Conservation (phyloP, 805 yeast species). For the Suhomyces sp. region DNA sequence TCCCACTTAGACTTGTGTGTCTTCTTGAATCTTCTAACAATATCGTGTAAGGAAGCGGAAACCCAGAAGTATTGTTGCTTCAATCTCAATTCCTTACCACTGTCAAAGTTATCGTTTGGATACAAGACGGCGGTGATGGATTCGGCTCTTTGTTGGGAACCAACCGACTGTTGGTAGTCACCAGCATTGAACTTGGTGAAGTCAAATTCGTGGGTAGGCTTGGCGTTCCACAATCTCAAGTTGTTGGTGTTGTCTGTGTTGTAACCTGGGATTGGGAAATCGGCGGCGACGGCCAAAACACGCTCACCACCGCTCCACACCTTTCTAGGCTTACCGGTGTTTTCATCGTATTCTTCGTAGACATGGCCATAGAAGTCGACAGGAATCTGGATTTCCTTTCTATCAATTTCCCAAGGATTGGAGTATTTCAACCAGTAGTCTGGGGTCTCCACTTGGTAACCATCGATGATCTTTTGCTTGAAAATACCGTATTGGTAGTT, state of each 20-base stretch:
- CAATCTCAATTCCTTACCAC: conserved; percentile 87
- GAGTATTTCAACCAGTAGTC: conserved; percentile 90
- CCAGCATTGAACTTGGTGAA: conserved; percentile 89
- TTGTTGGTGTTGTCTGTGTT: conserved; percentile 82
- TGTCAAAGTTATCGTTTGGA: conserved; percentile 90
- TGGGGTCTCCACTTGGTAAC: conserved; percentile 92
- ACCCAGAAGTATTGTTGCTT: conserved; percentile 98
- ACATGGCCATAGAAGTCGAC: conserved; percentile 87
- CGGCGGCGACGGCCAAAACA: conserved; percentile 86
- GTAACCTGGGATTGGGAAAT: conserved; percentile 91
- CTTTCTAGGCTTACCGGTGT: conserved; percentile 56
- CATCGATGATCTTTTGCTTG: conserved; percentile 84
- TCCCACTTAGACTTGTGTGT: conserved; percentile 67
- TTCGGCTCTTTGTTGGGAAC: conserved; percentile 84
- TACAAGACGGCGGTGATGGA: conserved; percentile 89
- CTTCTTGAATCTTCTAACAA: conserved; percentile 86
- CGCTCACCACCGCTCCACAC: conserved; percentile 88
- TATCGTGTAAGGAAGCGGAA: conserved; percentile 88
- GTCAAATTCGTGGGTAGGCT: conserved; percentile 89
- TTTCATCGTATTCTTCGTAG: conserved; percentile 51
- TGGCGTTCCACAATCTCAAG: conserved; percentile 85
- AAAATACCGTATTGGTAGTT: conserved; percentile 93
- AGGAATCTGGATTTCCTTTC: conserved; percentile 84
- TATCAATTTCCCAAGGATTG: conserved; percentile 92
- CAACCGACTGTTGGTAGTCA: conserved; percentile 82